Percentiles rank a stretch among this genome's conserved stretches.
Conservation (phyloP, 2,329 filamentous ascomycete species). For the Knufia fluminis region DNA sequence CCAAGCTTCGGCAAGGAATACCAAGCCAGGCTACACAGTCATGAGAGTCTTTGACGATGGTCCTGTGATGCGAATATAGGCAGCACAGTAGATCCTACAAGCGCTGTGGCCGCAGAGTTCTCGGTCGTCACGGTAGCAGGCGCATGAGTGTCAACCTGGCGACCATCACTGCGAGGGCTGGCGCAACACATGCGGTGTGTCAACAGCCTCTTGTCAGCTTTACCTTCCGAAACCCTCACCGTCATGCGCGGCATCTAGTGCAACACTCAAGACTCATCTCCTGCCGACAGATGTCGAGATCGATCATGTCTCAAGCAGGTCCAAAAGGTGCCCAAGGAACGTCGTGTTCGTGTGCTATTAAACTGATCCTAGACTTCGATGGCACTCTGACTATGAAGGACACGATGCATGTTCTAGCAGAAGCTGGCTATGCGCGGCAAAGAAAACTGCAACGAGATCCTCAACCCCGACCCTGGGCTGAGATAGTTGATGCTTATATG, state of each 20-base stretch:
- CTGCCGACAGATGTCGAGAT: not conserved
- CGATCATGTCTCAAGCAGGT: not conserved
- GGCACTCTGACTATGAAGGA: conserved; percentile 7
- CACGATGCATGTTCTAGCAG: conserved; percentile 2
- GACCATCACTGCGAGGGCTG: too few relatives aligned
- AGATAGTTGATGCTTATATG: conserved; percentile 7
- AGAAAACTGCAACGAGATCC: not conserved
- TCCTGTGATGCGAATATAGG: too few relatives aligned
- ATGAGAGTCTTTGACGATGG: too few relatives aligned
- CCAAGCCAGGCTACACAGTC: too few relatives aligned
- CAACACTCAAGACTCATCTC: not conserved
- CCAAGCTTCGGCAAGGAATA: too few relatives aligned
- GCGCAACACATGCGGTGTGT: too few relatives aligned
- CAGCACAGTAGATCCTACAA: too few relatives aligned
- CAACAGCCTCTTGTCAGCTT: too few relatives aligned
- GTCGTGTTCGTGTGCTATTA: not conserved
- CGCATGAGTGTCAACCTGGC: too few relatives aligned
- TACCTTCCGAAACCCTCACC: not conserved
- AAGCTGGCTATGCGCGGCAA: conserved; percentile 5
- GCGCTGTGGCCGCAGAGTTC: too few relatives aligned
- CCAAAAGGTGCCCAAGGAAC: not conserved
- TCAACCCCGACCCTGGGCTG: not conserved
- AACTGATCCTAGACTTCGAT: conserved; percentile 7
- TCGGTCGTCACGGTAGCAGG: too few relatives aligned
- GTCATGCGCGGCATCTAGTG: not conserved